A percentile compares a stretch with the other conserved stretches of the same genome.
phyloP scores from a whole-genome alignment of 192 early-diverging fungal species.

The Backusella psychrophila region DNA sequence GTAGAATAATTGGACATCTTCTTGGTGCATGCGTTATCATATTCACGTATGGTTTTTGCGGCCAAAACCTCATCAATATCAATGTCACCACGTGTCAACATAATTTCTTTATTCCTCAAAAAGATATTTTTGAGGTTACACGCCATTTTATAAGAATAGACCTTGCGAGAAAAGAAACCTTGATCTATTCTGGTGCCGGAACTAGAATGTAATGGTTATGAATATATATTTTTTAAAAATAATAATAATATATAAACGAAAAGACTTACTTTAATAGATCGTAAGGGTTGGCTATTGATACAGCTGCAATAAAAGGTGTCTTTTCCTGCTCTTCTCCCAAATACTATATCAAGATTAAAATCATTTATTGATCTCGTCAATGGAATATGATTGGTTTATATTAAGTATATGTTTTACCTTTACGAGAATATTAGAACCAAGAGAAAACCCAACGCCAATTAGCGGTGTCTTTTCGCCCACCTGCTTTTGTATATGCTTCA shows the following conservation, averaged over 20 bases:
- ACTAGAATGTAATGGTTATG: background rate
- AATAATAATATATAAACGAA: background rate
- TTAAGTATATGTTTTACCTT: conserved; percentile 50
- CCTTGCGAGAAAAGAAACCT: conserved; percentile 38
- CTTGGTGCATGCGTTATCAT: conserved; percentile 80
- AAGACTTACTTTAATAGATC: conserved; percentile 62
- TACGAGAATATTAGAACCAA: conserved; percentile 90
- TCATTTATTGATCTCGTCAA: background rate
- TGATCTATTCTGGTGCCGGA: conserved; percentile 37
- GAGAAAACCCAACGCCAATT: conserved; percentile 83
- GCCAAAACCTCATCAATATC: conserved; percentile 51
- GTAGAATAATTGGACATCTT: conserved; percentile 74
- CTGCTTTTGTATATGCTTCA: conserved; percentile 52
- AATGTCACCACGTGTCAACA: conserved; percentile 43
- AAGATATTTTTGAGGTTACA: conserved; percentile 45
- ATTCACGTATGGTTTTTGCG: conserved; percentile 68
- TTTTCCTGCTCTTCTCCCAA: conserved; percentile 79
- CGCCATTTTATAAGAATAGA: conserved; percentile 52
- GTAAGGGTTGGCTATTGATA: conserved; percentile 86
- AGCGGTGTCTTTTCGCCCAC: conserved; percentile 60
- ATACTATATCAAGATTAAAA: conserved; percentile 39
- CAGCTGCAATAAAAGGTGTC: conserved; percentile 71
- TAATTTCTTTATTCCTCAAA: conserved; percentile 38
- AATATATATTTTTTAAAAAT: background rate
- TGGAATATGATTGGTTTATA: background rate